These are phyloP conservation scores for Podaxis sp. DNA, from an alignment of 768 basidiomycete species.

Conservation along the genomic window DNA sequence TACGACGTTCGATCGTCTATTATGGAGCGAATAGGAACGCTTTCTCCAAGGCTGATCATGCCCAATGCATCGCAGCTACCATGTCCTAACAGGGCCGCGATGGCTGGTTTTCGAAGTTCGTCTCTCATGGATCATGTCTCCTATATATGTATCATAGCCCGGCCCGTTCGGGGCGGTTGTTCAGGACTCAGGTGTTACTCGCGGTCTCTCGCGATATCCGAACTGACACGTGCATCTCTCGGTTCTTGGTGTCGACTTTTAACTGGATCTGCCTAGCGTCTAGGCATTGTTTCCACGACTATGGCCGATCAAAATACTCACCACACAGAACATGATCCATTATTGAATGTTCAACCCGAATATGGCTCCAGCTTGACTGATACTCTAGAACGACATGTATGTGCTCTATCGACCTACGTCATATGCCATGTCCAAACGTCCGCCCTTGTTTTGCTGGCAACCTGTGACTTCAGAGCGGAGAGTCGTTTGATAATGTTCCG, in stretches of 20 bases:
- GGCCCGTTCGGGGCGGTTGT: no score
- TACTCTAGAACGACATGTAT: slow-evolving; percentile 13
- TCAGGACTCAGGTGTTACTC: no score
- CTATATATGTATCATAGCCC: no score
- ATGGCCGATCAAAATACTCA: background rate
- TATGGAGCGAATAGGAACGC: background rate
- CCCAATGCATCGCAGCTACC: no score
- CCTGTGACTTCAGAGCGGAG: slow-evolving; percentile 22
- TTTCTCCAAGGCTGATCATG: no score
- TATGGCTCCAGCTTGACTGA: background rate
- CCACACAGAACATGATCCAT: slow-evolving; percentile 1
- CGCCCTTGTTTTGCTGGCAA: background rate
- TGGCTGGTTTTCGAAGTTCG: no score
- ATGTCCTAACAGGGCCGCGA: no score
- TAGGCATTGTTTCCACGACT: background rate
- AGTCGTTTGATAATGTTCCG: slow-evolving; percentile 44
- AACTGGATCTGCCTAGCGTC: background rate
- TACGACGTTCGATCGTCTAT: background rate
- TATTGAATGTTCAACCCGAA: background rate
- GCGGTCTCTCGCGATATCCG: no score
- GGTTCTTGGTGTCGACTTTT: background rate
- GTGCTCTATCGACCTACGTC: background rate
- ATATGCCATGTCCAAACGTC: background rate
- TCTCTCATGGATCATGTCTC: no score
- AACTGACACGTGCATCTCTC: no score